Percentiles rank a stretch among this genome's conserved stretches.
phyloP scores from a whole-genome alignment of 139 green algal species.

The Chlorella sp. region DNA sequence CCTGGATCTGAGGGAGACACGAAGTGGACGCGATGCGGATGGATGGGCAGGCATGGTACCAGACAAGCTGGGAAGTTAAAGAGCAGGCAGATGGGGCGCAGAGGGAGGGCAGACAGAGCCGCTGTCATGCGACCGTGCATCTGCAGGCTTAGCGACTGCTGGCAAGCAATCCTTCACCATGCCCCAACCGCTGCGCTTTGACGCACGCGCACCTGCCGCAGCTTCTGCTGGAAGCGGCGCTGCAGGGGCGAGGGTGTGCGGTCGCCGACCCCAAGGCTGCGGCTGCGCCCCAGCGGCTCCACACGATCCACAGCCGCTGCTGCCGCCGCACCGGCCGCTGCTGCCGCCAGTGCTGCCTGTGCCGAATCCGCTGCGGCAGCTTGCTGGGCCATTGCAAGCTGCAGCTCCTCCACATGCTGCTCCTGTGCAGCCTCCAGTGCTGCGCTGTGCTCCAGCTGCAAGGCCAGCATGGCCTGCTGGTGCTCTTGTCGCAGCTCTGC shows the following conservation, averaged over 20 bases:
- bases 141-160: too few species aligned
- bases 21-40: too few species aligned
- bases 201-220: constrained; percentile 19
- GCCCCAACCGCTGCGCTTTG: too few species aligned
- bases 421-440: not conserved
- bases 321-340: not conserved
- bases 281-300: too few species aligned
- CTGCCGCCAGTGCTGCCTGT: not conserved
- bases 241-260: not conserved
- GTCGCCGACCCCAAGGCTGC: too few species aligned
- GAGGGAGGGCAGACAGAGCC: too few species aligned
- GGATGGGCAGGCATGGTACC: too few species aligned
- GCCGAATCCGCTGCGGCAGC: not conserved
- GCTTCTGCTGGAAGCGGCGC: constrained; percentile 9
- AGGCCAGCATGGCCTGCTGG: not conserved
- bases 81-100: too few species aligned
- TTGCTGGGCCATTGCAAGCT: constrained; percentile 1
- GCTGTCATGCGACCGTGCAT: too few species aligned
- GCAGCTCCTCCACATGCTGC: constrained; percentile 8
- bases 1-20: not conserved
- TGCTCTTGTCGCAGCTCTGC: not conserved
- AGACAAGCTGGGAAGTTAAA: too few species aligned
- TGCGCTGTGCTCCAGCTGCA: not conserved
- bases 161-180: too few species aligned
- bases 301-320: too few species aligned